phyloP scores from a whole-genome alignment of 495 filamentous ascomycete genomes.

The Tuber aestivum region DNA sequence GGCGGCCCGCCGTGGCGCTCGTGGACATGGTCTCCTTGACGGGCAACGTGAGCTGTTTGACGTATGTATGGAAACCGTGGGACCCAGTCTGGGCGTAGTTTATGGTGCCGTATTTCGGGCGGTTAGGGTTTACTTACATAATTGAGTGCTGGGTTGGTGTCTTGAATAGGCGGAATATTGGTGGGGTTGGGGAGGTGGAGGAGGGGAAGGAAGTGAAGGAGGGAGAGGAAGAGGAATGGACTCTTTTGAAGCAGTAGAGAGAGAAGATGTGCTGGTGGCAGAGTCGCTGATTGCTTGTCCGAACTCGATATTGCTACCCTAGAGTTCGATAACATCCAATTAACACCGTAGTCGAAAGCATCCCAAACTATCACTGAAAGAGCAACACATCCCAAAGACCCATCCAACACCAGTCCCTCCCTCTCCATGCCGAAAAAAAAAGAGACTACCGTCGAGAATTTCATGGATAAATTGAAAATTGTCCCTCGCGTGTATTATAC shows the following conservation, averaged over 20 bases:
- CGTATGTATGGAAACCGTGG: slow-evolving; percentile 66
- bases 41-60: slow-evolving; percentile 62
- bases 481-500: neutral
- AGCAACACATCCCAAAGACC: too few species aligned
- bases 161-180: neutral
- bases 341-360: neutral
- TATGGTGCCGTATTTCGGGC: slow-evolving; percentile 70
- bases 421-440: neutral
- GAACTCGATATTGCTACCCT: neutral
- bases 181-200: neutral
- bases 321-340: neutral
- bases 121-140: slow-evolving; percentile 84
- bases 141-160: slow-evolving; percentile 55
- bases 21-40: slow-evolving; percentile 67
- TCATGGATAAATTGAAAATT: neutral
- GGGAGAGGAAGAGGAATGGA: neutral
- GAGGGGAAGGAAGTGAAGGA: neutral
- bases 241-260: neutral
- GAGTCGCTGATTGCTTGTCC: neutral
- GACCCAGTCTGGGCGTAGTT: slow-evolving; percentile 66
- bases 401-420: too few species aligned
- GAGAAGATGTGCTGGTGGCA: neutral
- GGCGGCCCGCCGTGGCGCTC: slow-evolving; percentile 64
- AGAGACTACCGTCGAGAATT: neutral
- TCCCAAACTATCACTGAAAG: too few species aligned